A percentile compares a stretch with the other conserved stretches of the same genome.
Evolutionary conservation across 179 eudicot species (phyloP).

Genomic region (Beta lomatogona): DNA sequence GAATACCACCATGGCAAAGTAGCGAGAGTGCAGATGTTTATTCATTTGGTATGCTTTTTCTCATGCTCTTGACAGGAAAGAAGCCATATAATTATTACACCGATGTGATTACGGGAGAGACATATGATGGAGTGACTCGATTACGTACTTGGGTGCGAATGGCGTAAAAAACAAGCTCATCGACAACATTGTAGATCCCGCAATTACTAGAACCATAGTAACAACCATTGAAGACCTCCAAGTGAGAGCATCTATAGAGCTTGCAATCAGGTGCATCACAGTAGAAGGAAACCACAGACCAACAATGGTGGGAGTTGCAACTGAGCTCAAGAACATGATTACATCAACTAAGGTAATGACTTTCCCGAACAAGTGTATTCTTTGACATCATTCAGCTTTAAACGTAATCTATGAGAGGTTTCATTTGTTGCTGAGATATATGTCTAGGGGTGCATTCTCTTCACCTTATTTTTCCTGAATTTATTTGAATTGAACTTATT

Average conservation of each 20-base stretch:
- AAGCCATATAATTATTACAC: no score
- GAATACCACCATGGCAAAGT: not conserved
- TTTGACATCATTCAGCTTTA: no score
- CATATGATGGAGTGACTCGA: not conserved
- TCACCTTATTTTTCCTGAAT: no score
- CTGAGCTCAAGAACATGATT: conserved; percentile 2
- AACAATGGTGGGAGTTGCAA: not conserved
- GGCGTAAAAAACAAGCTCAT: no score
- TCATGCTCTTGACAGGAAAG: not conserved
- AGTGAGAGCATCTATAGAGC: not conserved
- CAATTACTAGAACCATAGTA: no score
- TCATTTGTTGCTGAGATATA: no score
- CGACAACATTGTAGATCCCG: no score
- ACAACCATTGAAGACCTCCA: no score
- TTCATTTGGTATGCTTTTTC: conserved; percentile 1
- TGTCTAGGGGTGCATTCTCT: no score
- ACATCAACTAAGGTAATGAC: not conserved
- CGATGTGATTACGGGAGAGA: not conserved
- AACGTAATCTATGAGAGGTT: no score
- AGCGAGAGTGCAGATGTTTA: not conserved
- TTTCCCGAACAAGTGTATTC: not conserved
- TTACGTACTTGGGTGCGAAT: not conserved
- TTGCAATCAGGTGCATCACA: not conserved
- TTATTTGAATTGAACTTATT: no score
- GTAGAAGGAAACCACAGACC: not conserved